Percentiles rank a stretch among this genome's conserved stretches.
phyloP scores from a whole-genome alignment of 2,329 filamentous ascomycete species.

The Tolypocladium inflatum region DNA sequence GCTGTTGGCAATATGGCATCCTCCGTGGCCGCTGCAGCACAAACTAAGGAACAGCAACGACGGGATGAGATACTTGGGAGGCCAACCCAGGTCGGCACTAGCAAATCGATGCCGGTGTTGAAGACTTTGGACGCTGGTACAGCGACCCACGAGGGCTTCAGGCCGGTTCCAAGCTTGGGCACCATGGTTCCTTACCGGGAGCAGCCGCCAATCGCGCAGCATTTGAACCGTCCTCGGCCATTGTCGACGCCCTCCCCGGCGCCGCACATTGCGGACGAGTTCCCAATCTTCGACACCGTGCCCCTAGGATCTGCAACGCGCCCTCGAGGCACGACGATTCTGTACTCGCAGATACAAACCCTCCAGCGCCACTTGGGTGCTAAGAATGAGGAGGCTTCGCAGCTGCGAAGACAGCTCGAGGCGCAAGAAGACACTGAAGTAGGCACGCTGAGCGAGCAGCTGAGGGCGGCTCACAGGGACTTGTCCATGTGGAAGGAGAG shows the following conservation, averaged over 20 bases:
- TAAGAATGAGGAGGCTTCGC: constrained; percentile 34
- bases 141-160: not conserved
- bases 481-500: constrained; percentile 39
- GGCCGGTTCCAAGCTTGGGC: constrained; percentile 21
- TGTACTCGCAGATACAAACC: constrained; percentile 38
- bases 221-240: constrained; percentile 24
- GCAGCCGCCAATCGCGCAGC: constrained; percentile 27
- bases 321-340: constrained; percentile 18
- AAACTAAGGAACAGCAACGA: not conserved
- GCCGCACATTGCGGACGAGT: not conserved
- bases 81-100: not conserved
- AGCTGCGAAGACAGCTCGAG: constrained; percentile 36
- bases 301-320: not conserved
- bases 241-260: constrained; percentile 16
- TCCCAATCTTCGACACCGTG: not conserved
- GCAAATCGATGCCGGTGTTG: not conserved
- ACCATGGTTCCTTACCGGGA: constrained; percentile 27
- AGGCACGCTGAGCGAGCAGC: constrained; percentile 36
- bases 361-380: constrained; percentile 37
- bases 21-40: not conserved
- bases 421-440: constrained; percentile 32
- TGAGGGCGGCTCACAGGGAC: constrained; percentile 27
- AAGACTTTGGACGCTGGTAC: not conserved
- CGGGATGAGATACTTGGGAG: not conserved
- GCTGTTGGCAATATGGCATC: not conserved